Evolutionary conservation across 2,329 filamentous ascomycete species (phyloP), one percentile per base, ranked within the genome.

Genomic region (Whalleya microplaca): DNA sequence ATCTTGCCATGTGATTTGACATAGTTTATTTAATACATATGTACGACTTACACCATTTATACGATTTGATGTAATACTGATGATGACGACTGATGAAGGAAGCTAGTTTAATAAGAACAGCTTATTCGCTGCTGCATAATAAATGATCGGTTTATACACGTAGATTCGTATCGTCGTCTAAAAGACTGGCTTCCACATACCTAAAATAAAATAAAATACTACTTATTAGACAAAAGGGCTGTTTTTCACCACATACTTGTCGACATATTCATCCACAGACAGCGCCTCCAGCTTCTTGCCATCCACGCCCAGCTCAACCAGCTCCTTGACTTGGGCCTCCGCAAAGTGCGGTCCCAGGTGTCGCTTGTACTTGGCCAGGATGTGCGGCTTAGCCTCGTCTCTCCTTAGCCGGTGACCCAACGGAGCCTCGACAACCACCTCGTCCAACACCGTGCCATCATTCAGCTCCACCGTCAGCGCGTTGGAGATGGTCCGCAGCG

Each of bases 351-450:
- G 90, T 68, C 84, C 84, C 49, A 98, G 80, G 78, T 99, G 95
- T 73, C 91, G 88, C 87, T 93, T 89, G 82, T 92, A 99, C 84
- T 99, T 99, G 75, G 86, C 87, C 68, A 98, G 79, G 67, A 99
- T 97, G 77, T 96, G 91, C 56, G 95, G 95, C 85, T 98, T 98
- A 68, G 95, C 95, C 84, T 99, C 95, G 69, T 97, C 93, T 69
- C 94, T 87, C 64, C 95, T 84, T 71, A 95, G 82, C 64, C 89
- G 89, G 82, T 99, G 95, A 68, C 95, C 95, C 41, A 99, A 86
- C 55, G 95, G 95, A 56, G 95, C 94, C 81, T 97, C 93, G 52
- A 99, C 90, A 47, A 90, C 89, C 58, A 96, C 87, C 80, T 99
- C 95, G 20, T 94, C 89, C 37, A 98, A 82, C 9, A 95, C 83